Base-by-base conservation (phyloP, 306 rosid genomes). In the Cicer yamashitae region DNA sequence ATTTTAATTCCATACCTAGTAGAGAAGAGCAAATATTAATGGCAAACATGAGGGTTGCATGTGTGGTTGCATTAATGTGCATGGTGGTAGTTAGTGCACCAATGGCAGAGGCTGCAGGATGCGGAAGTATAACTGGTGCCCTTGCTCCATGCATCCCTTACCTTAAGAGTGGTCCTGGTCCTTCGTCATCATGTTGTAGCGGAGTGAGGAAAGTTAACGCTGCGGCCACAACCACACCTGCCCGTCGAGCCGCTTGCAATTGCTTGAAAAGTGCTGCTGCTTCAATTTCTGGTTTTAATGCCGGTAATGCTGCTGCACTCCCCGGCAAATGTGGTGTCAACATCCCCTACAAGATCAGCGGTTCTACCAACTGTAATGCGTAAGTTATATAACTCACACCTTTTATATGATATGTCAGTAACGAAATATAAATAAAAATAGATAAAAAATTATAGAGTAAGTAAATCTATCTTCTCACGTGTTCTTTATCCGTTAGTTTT, bases 271-370 rank as follows among this genome's bases (percentile, higher is more conserved):
- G 7, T 0, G 20, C 83, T 6, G 73, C 87, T 5, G 7, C 8
- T 7, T 0, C 37, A 7, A 8, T 15, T 41, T 1, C 8, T 15
- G 47, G 73, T 1, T 30, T 86, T 40, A 76, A 76, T 15, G 1
- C 11, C 6, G 1, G 0, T 7, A 9, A 13, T 10, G 88, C 81
- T 0, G 84, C 59, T 2, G 2, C 57, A 13, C 87, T 84, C 39
- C 94, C 92, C 0, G 15, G 8, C 11, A 44, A 18, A 30, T 91
- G 96, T 6, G 61, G 59, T 0, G 87, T 81, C 64, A 45, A 5
- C 20, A 48, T 91, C 57, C 92, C 92, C 52, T 91, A 89, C 85
- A 79, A 73, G 80, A 79, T 91, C 84, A 86, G 91, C 82, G 46
- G 84, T 30, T 59, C 76, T 79, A 84, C 89, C 41, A 71, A 91